Base-by-base conservation (phyloP, 257 asterid genomes). In the Marsdenia floribunda region DNA sequence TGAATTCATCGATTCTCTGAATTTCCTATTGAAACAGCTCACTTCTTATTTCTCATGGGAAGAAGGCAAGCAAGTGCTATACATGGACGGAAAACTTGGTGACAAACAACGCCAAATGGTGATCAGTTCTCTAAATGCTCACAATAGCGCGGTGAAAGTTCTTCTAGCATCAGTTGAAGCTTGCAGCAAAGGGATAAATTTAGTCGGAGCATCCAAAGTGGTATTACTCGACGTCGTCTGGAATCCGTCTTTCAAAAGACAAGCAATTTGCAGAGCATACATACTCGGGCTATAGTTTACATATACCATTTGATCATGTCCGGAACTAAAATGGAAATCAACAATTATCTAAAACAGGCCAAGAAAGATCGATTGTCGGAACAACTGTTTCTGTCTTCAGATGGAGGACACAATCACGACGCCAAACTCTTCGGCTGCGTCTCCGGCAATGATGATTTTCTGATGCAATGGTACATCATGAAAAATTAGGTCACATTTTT, bases 171-270 rank as follows among this genome's bases (percentile, higher is more conserved):
- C 98, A 2, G 83, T 79, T 52, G 85, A 24, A 75, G 93, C 96
- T 21, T 92, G 97, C 80, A 79, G 87, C 1, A 97, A 94, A 73
- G 99, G 99, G 1, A 92, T 94, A 46, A 89, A 76, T 81, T 68
- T 94, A 14, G 89, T 90, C 2, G 98, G 97, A 42, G 97, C 97
- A 2, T 94, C 97, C 0, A 84, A 97, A 44, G 97, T 92, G 4
- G 92, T 94, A 29, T 59, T 92, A 73, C 90, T 94, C 9, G 97
- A 94, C 70, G 91, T 89, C 16, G 86, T 79, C 4, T 94, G 97
- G 97, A 94, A 94, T 60, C 96, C 97, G 0, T 81, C 96, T 0
- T 91, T 89, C 0, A 86, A 89, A 64, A 80, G 87, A 64, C 97
- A 92, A 79, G 97, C 97, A 22, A 84, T 90, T 2, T 81, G 96